Conservation (phyloP, 2,329 filamentous ascomycete genomes). For the Penicillium sp. region DNA sequence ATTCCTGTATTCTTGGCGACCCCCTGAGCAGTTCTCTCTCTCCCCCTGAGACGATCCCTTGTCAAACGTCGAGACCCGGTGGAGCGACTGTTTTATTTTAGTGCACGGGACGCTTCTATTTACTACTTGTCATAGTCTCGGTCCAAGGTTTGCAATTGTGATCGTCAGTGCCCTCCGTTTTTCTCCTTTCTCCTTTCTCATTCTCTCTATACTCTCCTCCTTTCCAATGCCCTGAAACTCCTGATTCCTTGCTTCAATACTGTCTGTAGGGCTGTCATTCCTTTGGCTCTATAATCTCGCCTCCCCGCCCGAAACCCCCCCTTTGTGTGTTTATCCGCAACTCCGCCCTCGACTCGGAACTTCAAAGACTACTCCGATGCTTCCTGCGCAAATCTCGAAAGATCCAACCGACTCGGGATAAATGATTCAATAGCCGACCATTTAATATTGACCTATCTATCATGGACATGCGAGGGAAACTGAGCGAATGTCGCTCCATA, state of each 20-base stretch:
- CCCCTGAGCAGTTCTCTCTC: conserved; percentile 8
- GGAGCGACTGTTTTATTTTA: conserved; percentile 6
- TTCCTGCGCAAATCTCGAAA: conserved; percentile 1
- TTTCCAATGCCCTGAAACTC: not conserved
- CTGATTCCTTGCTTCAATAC: not conserved
- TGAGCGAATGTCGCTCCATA: conserved; percentile 59
- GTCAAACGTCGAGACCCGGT: conserved; percentile 1
- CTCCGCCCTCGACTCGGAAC: not conserved
- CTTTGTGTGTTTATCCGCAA: not conserved
- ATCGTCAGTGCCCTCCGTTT: conserved; percentile 25
- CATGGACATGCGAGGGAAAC: conserved; percentile 58
- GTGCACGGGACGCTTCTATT: conserved; percentile 17
- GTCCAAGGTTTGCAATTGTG: conserved; percentile 20
- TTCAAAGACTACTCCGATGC: conserved; percentile 37
- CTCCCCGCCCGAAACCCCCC: conserved; percentile 11
- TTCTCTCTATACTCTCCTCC: not conserved
- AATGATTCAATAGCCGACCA: conserved; percentile 3
- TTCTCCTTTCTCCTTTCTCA: conserved; percentile 17
- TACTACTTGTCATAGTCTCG: conserved; percentile 4
- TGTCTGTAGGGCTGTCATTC: conserved; percentile 27
- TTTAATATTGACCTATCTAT: not conserved
- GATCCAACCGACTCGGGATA: conserved; percentile 12
- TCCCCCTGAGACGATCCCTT: conserved; percentile 13
- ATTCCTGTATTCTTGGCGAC: conserved; percentile 15
- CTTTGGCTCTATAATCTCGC: conserved; percentile 19